These are phyloP conservation scores for Vitellaria paradoxa DNA, from an alignment of 179 eudicot genomes.

Conservation along the genomic window DNA sequence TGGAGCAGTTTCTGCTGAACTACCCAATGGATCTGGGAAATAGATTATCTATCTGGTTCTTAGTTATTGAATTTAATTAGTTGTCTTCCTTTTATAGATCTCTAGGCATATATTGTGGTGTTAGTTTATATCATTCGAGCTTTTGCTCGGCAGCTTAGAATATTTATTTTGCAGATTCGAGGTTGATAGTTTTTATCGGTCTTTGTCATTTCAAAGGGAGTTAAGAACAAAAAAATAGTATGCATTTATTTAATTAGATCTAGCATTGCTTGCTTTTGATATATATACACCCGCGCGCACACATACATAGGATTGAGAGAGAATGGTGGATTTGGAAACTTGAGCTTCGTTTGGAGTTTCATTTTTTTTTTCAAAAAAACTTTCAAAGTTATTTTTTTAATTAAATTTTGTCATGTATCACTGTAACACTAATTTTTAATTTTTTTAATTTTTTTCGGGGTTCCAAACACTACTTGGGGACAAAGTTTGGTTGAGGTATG, in stretches of 20 bases:
- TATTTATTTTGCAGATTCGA: constrained; percentile 2
- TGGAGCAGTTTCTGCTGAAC: constrained; percentile 10
- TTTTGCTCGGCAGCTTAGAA: neutral
- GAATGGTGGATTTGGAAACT: no score
- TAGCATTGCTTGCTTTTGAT: neutral
- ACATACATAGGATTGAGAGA: no score
- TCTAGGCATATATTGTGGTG: neutral
- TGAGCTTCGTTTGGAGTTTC: no score
- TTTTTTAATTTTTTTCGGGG: no score
- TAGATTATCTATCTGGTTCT: neutral
- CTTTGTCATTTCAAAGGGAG: neutral
- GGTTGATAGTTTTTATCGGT: neutral
- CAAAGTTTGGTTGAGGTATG: no score
- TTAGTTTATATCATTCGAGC: neutral
- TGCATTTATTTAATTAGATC: neutral
- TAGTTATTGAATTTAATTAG: neutral
- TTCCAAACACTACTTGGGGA: no score
- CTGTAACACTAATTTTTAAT: no score
- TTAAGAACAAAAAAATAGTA: neutral
- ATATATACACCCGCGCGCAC: no score
- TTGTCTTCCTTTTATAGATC: no score
- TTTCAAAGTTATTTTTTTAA: no score
- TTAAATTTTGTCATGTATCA: no score
- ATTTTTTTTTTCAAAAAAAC: no score
- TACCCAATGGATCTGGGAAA: constrained; percentile 9